A percentile compares a stretch with the other conserved stretches of the same genome.
Conservation (phyloP, 192 early-diverging fungal genomes). For the Podila minutissima region DNA sequence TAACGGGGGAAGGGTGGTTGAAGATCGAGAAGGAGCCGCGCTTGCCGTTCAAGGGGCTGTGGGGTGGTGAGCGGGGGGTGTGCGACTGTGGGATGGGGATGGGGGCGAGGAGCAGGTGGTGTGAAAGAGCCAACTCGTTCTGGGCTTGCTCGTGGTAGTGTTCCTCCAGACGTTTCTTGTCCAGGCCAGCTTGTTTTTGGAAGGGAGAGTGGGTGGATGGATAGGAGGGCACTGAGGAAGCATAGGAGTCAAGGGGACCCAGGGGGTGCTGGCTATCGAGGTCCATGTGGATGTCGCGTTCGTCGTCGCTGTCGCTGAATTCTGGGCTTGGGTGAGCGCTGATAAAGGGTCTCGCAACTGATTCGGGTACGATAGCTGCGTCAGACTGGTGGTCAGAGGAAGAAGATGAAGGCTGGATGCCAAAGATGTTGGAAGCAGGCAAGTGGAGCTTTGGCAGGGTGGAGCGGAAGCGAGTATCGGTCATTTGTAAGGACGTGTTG, state of each 20-base stretch:
- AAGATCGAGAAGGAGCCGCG: constrained; percentile 24
- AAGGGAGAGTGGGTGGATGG: not conserved
- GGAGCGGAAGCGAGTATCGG: constrained; percentile 18
- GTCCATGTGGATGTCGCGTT: constrained; percentile 7
- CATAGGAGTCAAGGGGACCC: not conserved
- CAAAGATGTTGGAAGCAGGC: constrained; percentile 23
- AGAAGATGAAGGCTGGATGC: constrained; percentile 10
- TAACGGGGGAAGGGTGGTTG: constrained; percentile 31
- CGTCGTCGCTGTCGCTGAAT: constrained; percentile 33
- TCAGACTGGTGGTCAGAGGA: not conserved
- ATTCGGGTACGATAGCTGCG: not conserved
- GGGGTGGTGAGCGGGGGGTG: constrained; percentile 21
- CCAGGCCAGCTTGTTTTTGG: not conserved
- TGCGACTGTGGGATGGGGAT: constrained; percentile 32
- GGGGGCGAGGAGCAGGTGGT: constrained; percentile 34
- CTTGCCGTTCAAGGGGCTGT: constrained; percentile 16
- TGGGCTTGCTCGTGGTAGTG: constrained; percentile 7
- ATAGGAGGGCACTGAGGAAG: not conserved
- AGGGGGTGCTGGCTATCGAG: constrained; percentile 4
- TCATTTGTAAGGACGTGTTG: not conserved
- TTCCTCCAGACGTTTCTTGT: not conserved
- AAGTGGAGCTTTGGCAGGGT: constrained; percentile 34
- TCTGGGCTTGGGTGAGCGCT: constrained; percentile 45
- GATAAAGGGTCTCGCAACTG: constrained; percentile 18
- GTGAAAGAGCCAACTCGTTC: constrained; percentile 17